Evolutionary conservation across 2,329 filamentous ascomycete species (phyloP), one percentile per base, ranked within the genome.

Genomic region (Penicillium sp.): DNA sequence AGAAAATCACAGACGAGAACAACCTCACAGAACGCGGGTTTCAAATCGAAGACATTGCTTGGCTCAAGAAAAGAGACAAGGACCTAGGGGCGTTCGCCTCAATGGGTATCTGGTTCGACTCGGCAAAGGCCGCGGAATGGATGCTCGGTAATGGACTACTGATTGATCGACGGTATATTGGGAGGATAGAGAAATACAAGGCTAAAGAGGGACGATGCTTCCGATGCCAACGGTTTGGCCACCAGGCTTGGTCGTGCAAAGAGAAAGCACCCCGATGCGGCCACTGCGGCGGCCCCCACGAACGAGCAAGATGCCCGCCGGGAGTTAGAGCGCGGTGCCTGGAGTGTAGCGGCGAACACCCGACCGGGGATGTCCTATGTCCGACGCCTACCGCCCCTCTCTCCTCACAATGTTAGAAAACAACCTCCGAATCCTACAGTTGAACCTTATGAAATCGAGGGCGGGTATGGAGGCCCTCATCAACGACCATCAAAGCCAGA

Each of bases 401-500:
- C 23, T 60, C 31, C 50, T 45, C 12, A n/a, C 44, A 46, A 66
- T 69, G 25, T 53, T 62, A 59, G 58, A 63, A 45, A 58, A 33
- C 23, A 62, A 63, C 53, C 59, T 62, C 22, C 48, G 43, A 12
- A 37, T 67, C 14, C 56, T 64, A 57, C 41, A 67, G 50, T 57
- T 53, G 44, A 62, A 67, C 31, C 66, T 63, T 0, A 62, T 60
- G 51, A 69, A 66, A 61, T 68, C 58, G 0, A 51, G 55, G 15
- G 29, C 55, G 29, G 43, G 54, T 8, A 70, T 69, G 54, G 62
- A 69, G 46, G 67, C 60, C 9, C 63, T 71, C 6, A 66, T 70
- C 37, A 70, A 69, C 20, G 51, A 70, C 40, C 52, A 44, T 22
- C 22, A 61, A 20, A 69, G 50, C 42, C 51, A 64, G 42, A 51